Base-by-base conservation (phyloP, 805 yeast species). In the Dipodascopsis uninucleata region DNA sequence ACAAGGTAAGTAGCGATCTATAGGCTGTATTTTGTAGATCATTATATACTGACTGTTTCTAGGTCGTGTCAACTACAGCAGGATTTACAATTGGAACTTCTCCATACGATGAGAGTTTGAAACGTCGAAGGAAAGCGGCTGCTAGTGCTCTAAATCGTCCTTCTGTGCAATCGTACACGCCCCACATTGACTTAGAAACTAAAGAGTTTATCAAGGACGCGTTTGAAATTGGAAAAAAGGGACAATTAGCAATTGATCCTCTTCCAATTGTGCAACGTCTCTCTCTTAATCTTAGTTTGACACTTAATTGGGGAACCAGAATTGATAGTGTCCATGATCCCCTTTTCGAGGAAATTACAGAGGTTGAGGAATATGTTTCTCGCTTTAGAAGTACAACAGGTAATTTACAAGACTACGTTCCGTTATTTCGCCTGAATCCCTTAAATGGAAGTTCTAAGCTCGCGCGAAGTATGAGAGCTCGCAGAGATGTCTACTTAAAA, bases 1-100 rank as follows among this genome's bases (percentile, higher is more conserved):
- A 85, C 63, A 66, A 70, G 16, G 69, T 82, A 4, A 38, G 41
- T 2, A 16, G 17, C n/a, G n/a, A n/a, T n/a, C n/a, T n/a, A n/a
- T n/a, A n/a, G n/a, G n/a, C n/a, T n/a, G n/a, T n/a, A n/a, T n/a
- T n/a, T n/a, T n/a, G n/a, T n/a, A n/a, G n/a, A n/a, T n/a, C n/a
- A n/a, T n/a, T 14, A 8, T 12, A 3, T 23, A 10, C 5, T 34
- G 25, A 17, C 20, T 16, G 7, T 2, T 22, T 10, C 17, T 10
- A 49, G 53, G 53, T 55, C 17, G 65, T 63, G 68, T 82, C 33
- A 72, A 82, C 55, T 24, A 65, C 52, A 39, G 70, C 55, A 50
- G 71, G 73, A 2, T 63, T 65, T 31, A 70, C 73, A 1, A 68
- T 69, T 29, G 73, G 73, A 6, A 69, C 73, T 2, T 67, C 73